Conservation (phyloP, 805 yeast genomes). For the Candida krabiensis region DNA sequence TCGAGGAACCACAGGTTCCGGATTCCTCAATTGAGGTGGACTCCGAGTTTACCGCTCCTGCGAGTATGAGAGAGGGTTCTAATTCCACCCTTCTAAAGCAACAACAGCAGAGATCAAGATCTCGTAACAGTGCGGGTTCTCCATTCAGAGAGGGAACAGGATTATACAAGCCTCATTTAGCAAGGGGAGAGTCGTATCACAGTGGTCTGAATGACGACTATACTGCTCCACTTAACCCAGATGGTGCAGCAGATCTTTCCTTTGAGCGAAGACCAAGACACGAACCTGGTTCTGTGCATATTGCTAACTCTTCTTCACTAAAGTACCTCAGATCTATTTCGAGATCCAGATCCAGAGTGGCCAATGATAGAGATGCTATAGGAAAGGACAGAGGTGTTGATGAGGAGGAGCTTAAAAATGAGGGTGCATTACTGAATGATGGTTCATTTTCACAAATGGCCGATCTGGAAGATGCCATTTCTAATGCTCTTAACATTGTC, state of each 20-base stretch:
- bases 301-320: constrained; percentile 38
- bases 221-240: constrained; percentile 39
- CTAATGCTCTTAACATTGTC: constrained; percentile 41
- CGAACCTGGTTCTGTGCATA: constrained; percentile 32
- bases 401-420: constrained; percentile 47
- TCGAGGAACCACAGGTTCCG: constrained; percentile 31
- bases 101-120: constrained; percentile 23
- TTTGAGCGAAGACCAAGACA: constrained; percentile 41
- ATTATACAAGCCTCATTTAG: constrained; percentile 56
- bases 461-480: constrained; percentile 50
- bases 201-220: constrained; percentile 48
- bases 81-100: constrained; percentile 30
- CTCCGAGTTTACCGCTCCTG: constrained; percentile 41
- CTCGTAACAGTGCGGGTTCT: constrained; percentile 17
- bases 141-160: constrained; percentile 34
- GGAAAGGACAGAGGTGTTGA: constrained; percentile 24
- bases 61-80: constrained; percentile 45
- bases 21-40: constrained; percentile 39
- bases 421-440: constrained; percentile 55
- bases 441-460: constrained; percentile 49
- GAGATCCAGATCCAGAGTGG: constrained; percentile 58
- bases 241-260: constrained; percentile 18
- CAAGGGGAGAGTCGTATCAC: constrained; percentile 77
- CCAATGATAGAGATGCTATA: constrained; percentile 34
- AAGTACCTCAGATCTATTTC: constrained; percentile 66